These are phyloP conservation scores for Bifiguratus adelaidae DNA, from an alignment of 192 early-diverging fungal genomes.

Conservation along the genomic window DNA sequence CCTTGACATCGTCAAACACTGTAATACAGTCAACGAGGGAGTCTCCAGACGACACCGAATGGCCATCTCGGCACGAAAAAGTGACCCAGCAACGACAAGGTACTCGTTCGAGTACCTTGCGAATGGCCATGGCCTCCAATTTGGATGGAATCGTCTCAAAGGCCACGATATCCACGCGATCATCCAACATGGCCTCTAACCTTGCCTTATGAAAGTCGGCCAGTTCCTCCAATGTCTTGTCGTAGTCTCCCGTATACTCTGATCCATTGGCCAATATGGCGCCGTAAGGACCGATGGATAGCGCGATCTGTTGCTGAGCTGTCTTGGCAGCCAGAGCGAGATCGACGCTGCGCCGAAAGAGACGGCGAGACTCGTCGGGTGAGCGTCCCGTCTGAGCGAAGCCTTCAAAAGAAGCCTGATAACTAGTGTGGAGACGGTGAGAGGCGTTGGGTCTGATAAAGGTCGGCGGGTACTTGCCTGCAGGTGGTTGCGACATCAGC, in stretches of 20 bases:
- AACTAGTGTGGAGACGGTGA: slow-evolving; percentile 16
- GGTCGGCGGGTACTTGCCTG: slow-evolving; percentile 4
- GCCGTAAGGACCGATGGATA: slow-evolving; percentile 54
- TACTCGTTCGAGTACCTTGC: slow-evolving; percentile 17
- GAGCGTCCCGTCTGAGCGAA: slow-evolving; percentile 26
- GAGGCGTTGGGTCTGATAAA: not conserved
- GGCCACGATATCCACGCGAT: slow-evolving; percentile 39
- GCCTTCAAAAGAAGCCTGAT: slow-evolving; percentile 37
- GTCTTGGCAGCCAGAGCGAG: slow-evolving; percentile 37
- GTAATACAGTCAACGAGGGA: slow-evolving; percentile 25
- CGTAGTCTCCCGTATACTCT: slow-evolving; percentile 58
- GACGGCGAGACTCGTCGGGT: slow-evolving; percentile 9
- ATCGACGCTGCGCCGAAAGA: slow-evolving; percentile 26
- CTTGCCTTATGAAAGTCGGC: slow-evolving; percentile 41
- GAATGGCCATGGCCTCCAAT: slow-evolving; percentile 39
- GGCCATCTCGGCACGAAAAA: slow-evolving; percentile 32
- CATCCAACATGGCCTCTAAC: slow-evolving; percentile 22
- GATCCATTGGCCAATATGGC: slow-evolving; percentile 48
- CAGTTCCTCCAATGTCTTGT: slow-evolving; percentile 19
- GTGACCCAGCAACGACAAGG: slow-evolving; percentile 44
- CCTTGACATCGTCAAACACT: slow-evolving; percentile 7
- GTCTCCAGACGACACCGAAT: slow-evolving; percentile 34
- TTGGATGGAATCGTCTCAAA: slow-evolving; percentile 62
- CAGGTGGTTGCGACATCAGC: slow-evolving; percentile 42
- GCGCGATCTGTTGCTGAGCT: slow-evolving; percentile 28